Base-by-base conservation (phyloP, 1,139 yeast genomes). In the Geotrichum candidum region DNA sequence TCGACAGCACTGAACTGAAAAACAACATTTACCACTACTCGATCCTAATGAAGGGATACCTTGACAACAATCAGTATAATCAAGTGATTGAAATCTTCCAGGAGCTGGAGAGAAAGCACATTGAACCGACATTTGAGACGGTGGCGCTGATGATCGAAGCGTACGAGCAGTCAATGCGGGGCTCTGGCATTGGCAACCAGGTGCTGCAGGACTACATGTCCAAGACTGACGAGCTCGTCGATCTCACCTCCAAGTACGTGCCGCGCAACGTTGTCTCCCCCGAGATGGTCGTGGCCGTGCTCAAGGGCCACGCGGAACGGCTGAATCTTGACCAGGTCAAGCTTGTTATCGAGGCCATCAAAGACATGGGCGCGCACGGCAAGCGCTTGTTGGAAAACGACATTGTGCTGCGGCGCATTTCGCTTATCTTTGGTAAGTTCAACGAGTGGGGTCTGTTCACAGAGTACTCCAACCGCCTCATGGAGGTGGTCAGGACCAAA, bases 1-100 rank as follows among this genome's bases (percentile, higher is more conserved):
- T 71, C 65, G 58, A 56, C 18, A 50, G 46, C 4, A 33, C 53
- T 2, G 63, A 65, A 2, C 52, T 67, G 2, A 56, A 53, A 25
- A 64, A 67, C 7, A 65, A 64, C 13, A 66, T 68, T 9, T 69
- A 68, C 35, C 75, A 74, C 60, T 73, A 68, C 53, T 64, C 72
- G 0, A 59, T 72, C 11, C 56, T 73, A 29, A 67, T 72, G 65
- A 63, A 66, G 10, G 67, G 66, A 3, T 66, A 63, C 52, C 53
- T 67, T n/a, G 23, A 45, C 10, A 50, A 25, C 18, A 52, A 53
- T n/a, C 38, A 58, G 18, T 61, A 50, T 35, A 58, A 61, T 6
- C 53, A 63, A 33, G 69, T 65, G 9, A 63, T 63, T 18, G 55
- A 58, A 53, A 56, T 69, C 5, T 70, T 65, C 57, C 53, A 64